phyloP scores from a whole-genome alignment of 768 basidiomycete species.

The Suillus subalutaceus region DNA sequence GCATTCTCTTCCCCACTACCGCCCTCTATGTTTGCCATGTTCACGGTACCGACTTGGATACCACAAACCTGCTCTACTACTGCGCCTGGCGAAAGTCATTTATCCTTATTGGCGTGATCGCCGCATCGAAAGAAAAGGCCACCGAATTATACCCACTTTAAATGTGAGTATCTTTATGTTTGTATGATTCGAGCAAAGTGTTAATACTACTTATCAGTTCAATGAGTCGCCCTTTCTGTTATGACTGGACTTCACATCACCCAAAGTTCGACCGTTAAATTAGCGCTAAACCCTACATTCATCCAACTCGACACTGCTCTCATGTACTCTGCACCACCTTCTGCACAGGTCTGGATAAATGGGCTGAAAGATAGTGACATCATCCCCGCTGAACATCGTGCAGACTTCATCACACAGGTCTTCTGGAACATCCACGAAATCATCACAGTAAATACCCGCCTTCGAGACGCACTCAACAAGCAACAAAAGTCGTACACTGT shows the following conservation, averaged over 20 bases:
- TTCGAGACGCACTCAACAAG: slow-evolving; percentile 94
- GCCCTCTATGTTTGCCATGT: too few relatives aligned
- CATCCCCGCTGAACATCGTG: slow-evolving; percentile 74
- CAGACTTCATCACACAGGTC: slow-evolving; percentile 89
- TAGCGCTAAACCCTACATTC: too few relatives aligned
- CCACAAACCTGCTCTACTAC: too few relatives aligned
- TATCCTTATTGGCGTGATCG: too few relatives aligned
- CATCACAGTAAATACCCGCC: slow-evolving; percentile 83
- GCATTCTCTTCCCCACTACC: slow-evolving; percentile 63
- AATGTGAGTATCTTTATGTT: slow-evolving; percentile 61
- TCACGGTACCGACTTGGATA: too few relatives aligned
- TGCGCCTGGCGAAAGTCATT: too few relatives aligned
- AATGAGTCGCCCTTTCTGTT: too few relatives aligned
- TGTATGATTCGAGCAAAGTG: slow-evolving; percentile 10
- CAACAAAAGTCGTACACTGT: slow-evolving; percentile 95
- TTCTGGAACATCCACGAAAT: slow-evolving; percentile 99
- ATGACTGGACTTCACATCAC: too few relatives aligned
- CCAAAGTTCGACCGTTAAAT: too few relatives aligned
- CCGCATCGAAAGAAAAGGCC: slow-evolving; percentile 79
- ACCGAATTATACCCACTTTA: slow-evolving; percentile 79
- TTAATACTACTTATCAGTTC: too few relatives aligned
- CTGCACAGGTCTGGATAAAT: slow-evolving; percentile 80
- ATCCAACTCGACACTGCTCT: too few relatives aligned
- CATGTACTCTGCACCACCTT: too few relatives aligned
- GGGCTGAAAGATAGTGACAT: slow-evolving; percentile 77